Percentiles rank a stretch among this genome's conserved stretches.
These are phyloP conservation scores for Fusarium sterilihyphosum DNA, from an alignment of 2,329 filamentous ascomycete species.

Conservation along the genomic window DNA sequence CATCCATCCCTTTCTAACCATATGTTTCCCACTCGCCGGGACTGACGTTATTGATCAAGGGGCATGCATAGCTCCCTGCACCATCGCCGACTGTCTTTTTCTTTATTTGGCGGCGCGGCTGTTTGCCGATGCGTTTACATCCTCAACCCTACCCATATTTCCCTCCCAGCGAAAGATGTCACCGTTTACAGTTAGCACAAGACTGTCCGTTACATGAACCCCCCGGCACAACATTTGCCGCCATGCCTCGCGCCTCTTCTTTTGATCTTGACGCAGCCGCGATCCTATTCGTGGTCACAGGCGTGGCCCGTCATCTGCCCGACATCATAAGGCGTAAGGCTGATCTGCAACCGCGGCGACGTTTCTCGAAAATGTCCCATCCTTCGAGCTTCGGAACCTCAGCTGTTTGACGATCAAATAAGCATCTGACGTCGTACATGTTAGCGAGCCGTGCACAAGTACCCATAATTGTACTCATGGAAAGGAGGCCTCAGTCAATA, in stretches of 20 bases:
- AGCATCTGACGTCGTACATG: constrained; percentile 31
- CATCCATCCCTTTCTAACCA: constrained; percentile 1
- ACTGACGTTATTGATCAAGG: neutral
- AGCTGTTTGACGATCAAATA: constrained; percentile 25
- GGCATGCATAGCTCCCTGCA: constrained; percentile 6
- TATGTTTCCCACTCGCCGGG: constrained; percentile 5
- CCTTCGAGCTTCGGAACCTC: constrained; percentile 17
- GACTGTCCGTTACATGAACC: constrained; percentile 1
- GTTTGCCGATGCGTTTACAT: constrained; percentile 14
- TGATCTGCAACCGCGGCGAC: constrained; percentile 29
- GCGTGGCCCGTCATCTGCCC: constrained; percentile 29
- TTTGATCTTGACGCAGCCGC: constrained; percentile 21
- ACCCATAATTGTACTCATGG: constrained; percentile 5
- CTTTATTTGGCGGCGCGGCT: constrained; percentile 25
- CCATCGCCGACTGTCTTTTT: neutral
- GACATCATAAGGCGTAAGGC: constrained; percentile 34
- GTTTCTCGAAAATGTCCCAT: constrained; percentile 26
- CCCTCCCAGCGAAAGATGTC: constrained; percentile 30
- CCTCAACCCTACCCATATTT: neutral
- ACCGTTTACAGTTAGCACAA: constrained; percentile 36
- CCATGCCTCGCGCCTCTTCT: constrained; percentile 19
- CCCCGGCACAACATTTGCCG: constrained; percentile 10
- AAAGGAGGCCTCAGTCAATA: constrained; percentile 38
- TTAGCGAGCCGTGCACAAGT: neutral
- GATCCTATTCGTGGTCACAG: constrained; percentile 22